These are phyloP conservation scores for Camelina sativa DNA, from an alignment of 345 rosid genomes.

Conservation along the genomic window DNA sequence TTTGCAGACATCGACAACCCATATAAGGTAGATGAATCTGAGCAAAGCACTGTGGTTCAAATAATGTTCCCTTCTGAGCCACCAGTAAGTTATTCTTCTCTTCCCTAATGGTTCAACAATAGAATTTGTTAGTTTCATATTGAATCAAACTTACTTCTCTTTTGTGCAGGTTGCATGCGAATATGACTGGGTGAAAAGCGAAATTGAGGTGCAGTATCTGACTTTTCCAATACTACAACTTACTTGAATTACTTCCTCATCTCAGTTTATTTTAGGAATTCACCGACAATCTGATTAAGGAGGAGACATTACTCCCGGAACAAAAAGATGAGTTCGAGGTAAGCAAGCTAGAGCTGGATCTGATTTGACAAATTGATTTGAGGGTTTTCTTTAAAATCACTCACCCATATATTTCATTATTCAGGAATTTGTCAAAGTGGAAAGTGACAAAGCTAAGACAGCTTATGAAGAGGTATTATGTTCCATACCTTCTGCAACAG, in stretches of 20 bases:
- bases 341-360: not conserved
- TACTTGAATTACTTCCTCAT: slow-evolving; percentile 7
- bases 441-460: slow-evolving; percentile 64
- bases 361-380: not conserved
- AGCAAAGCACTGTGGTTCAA: slow-evolving; percentile 74
- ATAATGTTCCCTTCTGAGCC: slow-evolving; percentile 70
- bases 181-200: slow-evolving; percentile 80
- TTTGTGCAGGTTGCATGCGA: slow-evolving; percentile 70
- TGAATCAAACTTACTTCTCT: slow-evolving; percentile 11
- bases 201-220: slow-evolving; percentile 64
- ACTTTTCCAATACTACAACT: not conserved
- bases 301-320: slow-evolving; percentile 57
- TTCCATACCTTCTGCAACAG: slow-evolving; percentile 1
- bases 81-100: slow-evolving; percentile 53
- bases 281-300: slow-evolving; percentile 57
- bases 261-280: slow-evolving; percentile 57
- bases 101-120: not conserved
- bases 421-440: slow-evolving; percentile 74
- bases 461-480: slow-evolving; percentile 68
- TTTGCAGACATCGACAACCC: slow-evolving; percentile 78
- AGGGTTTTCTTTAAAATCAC: not conserved
- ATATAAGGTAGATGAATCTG: slow-evolving; percentile 75
- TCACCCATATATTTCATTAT: not conserved
- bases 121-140: not conserved
- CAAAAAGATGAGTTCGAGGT: slow-evolving; percentile 79